Evolutionary conservation across 306 rosid genomes (phyloP).

Genomic region (Castanopsis chinensis): DNA sequence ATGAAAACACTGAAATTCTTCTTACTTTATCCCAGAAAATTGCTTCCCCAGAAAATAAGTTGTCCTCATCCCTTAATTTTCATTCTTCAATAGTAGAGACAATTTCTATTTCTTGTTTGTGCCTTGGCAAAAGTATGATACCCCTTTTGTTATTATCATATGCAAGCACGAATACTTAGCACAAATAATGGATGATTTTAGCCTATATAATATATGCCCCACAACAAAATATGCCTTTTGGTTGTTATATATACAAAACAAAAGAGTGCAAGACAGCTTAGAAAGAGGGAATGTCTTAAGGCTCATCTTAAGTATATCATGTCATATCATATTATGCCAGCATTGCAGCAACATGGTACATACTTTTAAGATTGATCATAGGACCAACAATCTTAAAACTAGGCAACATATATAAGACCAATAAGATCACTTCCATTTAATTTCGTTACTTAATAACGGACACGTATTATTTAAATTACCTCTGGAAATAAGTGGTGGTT

Average conservation of each 20-base stretch:
- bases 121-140: not conserved
- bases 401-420: not conserved
- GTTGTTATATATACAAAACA: not conserved
- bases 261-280: not conserved
- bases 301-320: not conserved
- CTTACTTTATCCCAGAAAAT: not conserved
- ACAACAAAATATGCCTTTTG: not conserved
- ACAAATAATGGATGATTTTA: not conserved
- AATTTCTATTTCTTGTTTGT: not conserved
- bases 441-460: not conserved
- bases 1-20: not conserved
- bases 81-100: not conserved
- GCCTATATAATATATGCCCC: not conserved
- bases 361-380: not conserved
- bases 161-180: not conserved
- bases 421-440: not conserved
- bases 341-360: not conserved
- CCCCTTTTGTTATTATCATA: not conserved
- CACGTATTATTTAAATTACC: conserved; percentile 39
- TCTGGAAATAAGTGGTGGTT: conserved; percentile 40
- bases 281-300: not conserved
- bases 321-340: not conserved
- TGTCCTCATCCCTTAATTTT: not conserved
- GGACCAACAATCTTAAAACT: not conserved
- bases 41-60: not conserved